phyloP scores from a whole-genome alignment of 2,329 filamentous ascomycete species.

The Colletotrichum liriopes region DNA sequence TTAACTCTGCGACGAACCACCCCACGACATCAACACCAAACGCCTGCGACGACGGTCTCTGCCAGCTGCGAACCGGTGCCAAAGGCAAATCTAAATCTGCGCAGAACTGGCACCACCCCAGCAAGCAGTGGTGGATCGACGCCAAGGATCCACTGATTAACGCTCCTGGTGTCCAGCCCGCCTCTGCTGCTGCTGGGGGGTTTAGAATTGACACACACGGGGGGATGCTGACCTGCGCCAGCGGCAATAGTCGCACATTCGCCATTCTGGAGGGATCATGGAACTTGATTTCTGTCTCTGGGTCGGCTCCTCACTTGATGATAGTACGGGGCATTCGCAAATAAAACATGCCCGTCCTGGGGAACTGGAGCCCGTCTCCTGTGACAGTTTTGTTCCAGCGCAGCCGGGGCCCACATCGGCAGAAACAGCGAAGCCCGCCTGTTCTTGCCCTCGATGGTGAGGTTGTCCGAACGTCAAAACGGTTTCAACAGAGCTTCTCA shows the following conservation, averaged over 20 bases:
- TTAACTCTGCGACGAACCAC: neutral
- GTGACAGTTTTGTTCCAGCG: slow-evolving; percentile 33
- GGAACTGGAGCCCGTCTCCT: slow-evolving; percentile 28
- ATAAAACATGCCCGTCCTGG: slow-evolving; percentile 10
- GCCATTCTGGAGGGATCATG: neutral
- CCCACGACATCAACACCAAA: neutral
- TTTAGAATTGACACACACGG: slow-evolving; percentile 6
- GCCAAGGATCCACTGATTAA: slow-evolving; percentile 32
- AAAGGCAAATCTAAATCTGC: slow-evolving; percentile 23
- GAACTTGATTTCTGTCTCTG: neutral
- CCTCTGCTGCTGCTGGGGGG: slow-evolving; percentile 1
- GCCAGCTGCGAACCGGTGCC: slow-evolving; percentile 7
- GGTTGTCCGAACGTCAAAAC: slow-evolving; percentile 38
- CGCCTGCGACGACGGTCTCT: slow-evolving; percentile 11
- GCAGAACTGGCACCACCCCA: slow-evolving; percentile 3
- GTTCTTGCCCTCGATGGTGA: slow-evolving; percentile 32
- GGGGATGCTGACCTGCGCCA: slow-evolving; percentile 7
- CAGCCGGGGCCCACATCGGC: slow-evolving; percentile 35
- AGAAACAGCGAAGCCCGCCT: slow-evolving; percentile 32
- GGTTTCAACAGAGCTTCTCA: slow-evolving; percentile 36
- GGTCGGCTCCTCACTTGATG: too few species aligned
- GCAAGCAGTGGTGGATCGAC: slow-evolving; percentile 26
- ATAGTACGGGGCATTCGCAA: neutral
- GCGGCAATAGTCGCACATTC: neutral
- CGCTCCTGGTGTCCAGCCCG: slow-evolving; percentile 12